Evolutionary conservation across 1,284 basidiomycete species (phyloP), one percentile per base, ranked within the genome.

Genomic region (Malassezia psittaci): DNA sequence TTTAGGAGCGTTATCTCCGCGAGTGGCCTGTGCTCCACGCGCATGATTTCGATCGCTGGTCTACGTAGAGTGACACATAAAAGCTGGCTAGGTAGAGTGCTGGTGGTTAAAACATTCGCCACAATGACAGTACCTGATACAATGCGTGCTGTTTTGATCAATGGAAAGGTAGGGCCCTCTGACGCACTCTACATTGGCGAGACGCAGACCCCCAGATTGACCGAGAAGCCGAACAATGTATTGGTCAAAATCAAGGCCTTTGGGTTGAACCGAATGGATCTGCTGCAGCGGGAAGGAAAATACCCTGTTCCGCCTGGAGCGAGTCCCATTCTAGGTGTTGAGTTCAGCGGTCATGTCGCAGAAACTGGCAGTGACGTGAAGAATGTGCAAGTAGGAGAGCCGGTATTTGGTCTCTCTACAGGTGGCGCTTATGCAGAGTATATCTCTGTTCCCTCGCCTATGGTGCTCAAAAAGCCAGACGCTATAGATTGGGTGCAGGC

Each of bases 371-470:
- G 53, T 4, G 76, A 75, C 2, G 79, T 93, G 54, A 78, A 79
- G 36, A 48, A 58, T 16, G 43, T 55, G 43, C 44, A 54, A 67
- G 75, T 81, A 16, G 86, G 85, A 9, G 87, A 94, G 62, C 85
- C 88, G 72, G 91, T 96, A 2, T 82, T 90, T 60, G 91, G 90
- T 12, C 81, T 96, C 4, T 79, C 83, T 0, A 57, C 62, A 0
- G 67, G 76, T 11, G 90, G 90, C 18, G 88, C 89, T 24, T 93
- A 94, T 69, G 89, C 90, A 40, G 88, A 96, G 75, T 94, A 85
- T 76, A 84, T 94, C 60, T 80, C 78, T 40, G 81, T 83, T 24
- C 79, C 81, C 11, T 79, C 83, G 52, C 80, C 80, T 5, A 83
- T 89, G 77, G 72, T 91, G 49, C 77, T 90, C 58, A 78, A 75